phyloP scores from a whole-genome alignment of 140 eudicot species.

The Erigeron philadelphicus region DNA sequence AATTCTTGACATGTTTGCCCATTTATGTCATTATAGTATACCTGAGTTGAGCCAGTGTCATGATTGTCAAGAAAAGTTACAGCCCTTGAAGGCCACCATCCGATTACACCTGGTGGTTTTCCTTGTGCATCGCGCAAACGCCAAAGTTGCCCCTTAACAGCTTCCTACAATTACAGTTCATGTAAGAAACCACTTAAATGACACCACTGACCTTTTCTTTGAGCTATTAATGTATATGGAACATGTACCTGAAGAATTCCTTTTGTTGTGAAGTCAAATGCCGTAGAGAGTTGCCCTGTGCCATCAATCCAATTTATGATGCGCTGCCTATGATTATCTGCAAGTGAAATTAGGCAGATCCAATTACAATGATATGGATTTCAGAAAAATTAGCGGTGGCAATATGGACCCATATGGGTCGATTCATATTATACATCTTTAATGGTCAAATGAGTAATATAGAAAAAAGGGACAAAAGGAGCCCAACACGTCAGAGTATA shows the following conservation, averaged over 20 bases:
- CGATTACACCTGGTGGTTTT: slow-evolving; percentile 76
- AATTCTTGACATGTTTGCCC: background rate
- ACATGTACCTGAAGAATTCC: slow-evolving; percentile 79
- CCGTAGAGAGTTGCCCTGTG: slow-evolving; percentile 72
- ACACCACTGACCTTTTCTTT: background rate
- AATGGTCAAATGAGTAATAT: background rate
- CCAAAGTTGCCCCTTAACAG: slow-evolving; percentile 65
- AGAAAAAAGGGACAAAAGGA: background rate
- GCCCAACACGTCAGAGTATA: background rate
- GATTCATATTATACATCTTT: background rate
- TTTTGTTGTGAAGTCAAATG: slow-evolving; percentile 94
- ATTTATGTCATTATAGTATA: background rate
- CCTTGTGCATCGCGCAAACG: slow-evolving; percentile 73
- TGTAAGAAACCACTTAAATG: background rate
- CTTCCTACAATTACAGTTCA: slow-evolving; percentile 39
- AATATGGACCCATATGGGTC: too few species aligned
- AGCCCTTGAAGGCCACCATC: slow-evolving; percentile 70
- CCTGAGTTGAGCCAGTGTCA: slow-evolving; percentile 82
- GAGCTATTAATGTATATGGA: background rate
- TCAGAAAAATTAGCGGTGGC: background rate
- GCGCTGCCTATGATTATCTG: slow-evolving; percentile 96
- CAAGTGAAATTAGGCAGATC: slow-evolving; percentile 22
- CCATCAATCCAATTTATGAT: slow-evolving; percentile 83
- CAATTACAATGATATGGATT: background rate
- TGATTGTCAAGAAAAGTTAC: slow-evolving; percentile 80